Conservation (phyloP, 768 basidiomycete species). For the Xanthoconium purpureum region DNA sequence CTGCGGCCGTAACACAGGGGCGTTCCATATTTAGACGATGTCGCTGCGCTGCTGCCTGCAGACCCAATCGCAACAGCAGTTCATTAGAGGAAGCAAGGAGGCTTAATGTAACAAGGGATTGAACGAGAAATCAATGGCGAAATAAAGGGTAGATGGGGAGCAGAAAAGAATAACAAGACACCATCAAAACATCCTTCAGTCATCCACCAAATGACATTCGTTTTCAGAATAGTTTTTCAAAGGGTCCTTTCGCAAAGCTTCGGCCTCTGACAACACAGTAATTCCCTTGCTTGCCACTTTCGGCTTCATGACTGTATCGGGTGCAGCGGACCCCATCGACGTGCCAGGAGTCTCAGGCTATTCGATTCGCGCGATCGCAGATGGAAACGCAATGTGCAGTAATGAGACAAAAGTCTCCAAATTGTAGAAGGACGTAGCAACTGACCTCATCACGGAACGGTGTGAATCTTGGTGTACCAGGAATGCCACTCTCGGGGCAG, state of each 20-base stretch:
- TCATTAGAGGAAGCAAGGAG: conserved; percentile 3
- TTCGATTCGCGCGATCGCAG: conserved; percentile 4
- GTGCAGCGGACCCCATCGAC: conserved; percentile 30
- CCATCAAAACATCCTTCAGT: conserved; percentile 16
- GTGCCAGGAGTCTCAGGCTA: conserved; percentile 26
- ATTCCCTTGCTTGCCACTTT: conserved; percentile 48
- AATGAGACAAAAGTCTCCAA: conserved; percentile 6
- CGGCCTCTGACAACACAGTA: conserved; percentile 59
- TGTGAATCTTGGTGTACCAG: conserved; percentile 57
- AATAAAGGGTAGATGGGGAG: conserved; percentile 14
- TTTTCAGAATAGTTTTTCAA: conserved; percentile 66
- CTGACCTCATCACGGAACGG: conserved; percentile 74
- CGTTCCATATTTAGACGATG: conserved; percentile 8
- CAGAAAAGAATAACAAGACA: background rate
- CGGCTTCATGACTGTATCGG: conserved; percentile 67
- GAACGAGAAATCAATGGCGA: background rate
- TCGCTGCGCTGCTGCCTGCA: background rate
- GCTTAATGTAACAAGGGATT: conserved; percentile 1
- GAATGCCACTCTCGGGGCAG: conserved; percentile 23
- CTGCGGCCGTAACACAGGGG: conserved; percentile 21
- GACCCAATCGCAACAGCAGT: background rate
- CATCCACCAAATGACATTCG: conserved; percentile 21
- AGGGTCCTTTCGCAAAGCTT: conserved; percentile 75
- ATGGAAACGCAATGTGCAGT: background rate
- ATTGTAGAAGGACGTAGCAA: conserved; percentile 6